Base-by-base conservation (phyloP, 495 filamentous ascomycete species). In the Neurospora sp. region DNA sequence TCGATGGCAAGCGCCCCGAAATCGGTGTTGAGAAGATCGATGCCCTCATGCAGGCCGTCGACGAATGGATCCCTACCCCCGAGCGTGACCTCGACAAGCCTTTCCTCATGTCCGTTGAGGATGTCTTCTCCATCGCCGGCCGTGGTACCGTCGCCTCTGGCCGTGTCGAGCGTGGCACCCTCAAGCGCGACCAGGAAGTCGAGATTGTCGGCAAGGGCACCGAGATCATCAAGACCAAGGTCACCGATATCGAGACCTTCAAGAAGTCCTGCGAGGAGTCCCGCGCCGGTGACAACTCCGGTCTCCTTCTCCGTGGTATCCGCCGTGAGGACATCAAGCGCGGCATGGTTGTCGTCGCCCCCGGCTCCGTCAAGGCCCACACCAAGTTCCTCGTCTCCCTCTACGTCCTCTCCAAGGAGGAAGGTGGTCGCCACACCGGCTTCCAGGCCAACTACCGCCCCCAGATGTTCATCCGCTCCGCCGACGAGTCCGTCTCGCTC, bases 171-270 rank as follows among this genome's bases (percentile, higher is more conserved):
- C 95, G 96, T 81, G 96, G 96, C 83, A 84, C 86, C 38, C 86
- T 98, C 79, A 98, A 96, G 91, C 92, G 88, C 85, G 96, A 98
- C 83, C 84, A 87, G 70, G 96, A 99, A 79, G 91, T 99, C 72
- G 96, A 99, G 86, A 88, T 99, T 75, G 85, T 98, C 77, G 96
- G 96, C 79, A 96, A 93, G 83, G 88, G 89, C 76, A 82, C 82
- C 48, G 84, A 85, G 27, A 85, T 93, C 74, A 92, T 97, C 86
- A 97, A 96, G 89, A 98, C 96, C 81, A 98, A 97, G 87, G 94
- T 99, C 73, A 99, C 96, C 78, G 96, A 98, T 79, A 97, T 98
- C 80, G 96, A 99, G 87, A 98, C 94, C 74, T 99, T 99, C 89
- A 96, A 98, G 89, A 99, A 99, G 88, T 93, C 92, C 69, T 97